Base-by-base conservation (phyloP, 345 rosid genomes). In the Syzygium aromaticum region DNA sequence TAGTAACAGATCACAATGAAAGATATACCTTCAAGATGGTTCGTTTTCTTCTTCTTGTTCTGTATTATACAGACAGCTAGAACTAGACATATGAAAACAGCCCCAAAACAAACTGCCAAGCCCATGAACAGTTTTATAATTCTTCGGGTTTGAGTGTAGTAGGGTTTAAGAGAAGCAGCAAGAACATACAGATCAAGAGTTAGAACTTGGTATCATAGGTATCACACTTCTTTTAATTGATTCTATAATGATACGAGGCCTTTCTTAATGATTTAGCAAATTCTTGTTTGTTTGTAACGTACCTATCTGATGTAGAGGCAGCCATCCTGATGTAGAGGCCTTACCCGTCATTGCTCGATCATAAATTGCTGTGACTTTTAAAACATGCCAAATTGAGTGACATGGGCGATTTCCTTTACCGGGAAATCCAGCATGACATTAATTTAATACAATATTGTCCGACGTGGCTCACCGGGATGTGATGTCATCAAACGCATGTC, bases 251-350 rank as follows among this genome's bases (percentile, higher is more conserved):
- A 59, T 27, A 13, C 5, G 67, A 27, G 67, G 16, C 28, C 67
- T 59, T 13, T 14, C 33, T n/a, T 51, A 51, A 61, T n/a, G 17
- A 12, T 27, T 61, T 13, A 27, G 67, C 67, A n/a, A 61, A 61
- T n/a, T 61, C 73, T n/a, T 13, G 38, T n/a, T n/a, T 13, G 38
- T n/a, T 8, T 61, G 3, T 61, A 61, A 61, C n/a, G n/a, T 3
- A 33, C 10, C 73, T 40, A 86, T 84, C 52, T 63, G 57, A 63
- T 53, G 67, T 77, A 2, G 87, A 86, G 53, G 88, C 57, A 46
- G 88, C 43, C 84, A 80, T 80, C 54, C 89, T 57, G 54, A 88
- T 57, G 73, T 78, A 78, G n/a, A 88, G 57, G 67, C 86, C 57
- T 43, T 86, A 86, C 87, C 59, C 86, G 40, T 83, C 21, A 46